Evolutionary conservation across 495 filamentous ascomycete species (phyloP).

Genomic region (Talaromyces trachyspermus): DNA sequence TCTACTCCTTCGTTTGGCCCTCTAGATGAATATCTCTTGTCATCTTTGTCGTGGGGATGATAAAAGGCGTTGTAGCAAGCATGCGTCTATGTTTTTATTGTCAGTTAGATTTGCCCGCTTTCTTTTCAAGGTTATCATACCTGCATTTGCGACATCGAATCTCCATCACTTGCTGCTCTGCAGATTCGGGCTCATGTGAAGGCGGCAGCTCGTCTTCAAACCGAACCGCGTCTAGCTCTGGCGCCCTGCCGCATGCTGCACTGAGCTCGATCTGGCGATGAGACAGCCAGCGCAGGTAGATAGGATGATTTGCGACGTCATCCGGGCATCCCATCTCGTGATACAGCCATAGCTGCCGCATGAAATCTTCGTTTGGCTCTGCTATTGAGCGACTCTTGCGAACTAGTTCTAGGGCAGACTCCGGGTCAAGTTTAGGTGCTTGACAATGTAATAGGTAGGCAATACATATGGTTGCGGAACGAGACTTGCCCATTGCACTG

Average conservation of each 20-base stretch:
- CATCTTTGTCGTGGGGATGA: constrained; percentile 44
- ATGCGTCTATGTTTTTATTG: constrained; percentile 37
- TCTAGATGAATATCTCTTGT: constrained; percentile 12
- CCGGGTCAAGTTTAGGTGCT: constrained; percentile 42
- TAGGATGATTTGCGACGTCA: constrained; percentile 57
- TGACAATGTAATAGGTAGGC: constrained; percentile 74
- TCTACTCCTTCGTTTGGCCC: constrained; percentile 11
- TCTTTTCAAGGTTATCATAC: constrained; percentile 19
- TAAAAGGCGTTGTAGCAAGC: constrained; percentile 56
- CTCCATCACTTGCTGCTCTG: constrained; percentile 29
- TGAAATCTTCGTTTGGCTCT: constrained; percentile 85
- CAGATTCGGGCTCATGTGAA: constrained; percentile 9
- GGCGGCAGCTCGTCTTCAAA: constrained; percentile 71
- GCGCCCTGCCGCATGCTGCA: constrained; percentile 61
- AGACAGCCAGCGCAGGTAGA: constrained; percentile 88
- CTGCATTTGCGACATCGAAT: constrained; percentile 62
- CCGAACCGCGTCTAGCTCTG: constrained; percentile 61
- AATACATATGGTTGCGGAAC: constrained; percentile 74
- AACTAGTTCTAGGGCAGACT: constrained; percentile 55
- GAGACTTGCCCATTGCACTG: constrained; percentile 95
- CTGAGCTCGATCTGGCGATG: constrained; percentile 67
- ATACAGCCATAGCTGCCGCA: constrained; percentile 80
- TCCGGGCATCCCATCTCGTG: constrained; percentile 72
- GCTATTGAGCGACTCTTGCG: constrained; percentile 60
- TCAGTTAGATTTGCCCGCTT: background rate